Percentiles rank a stretch among this genome's conserved stretches.
phyloP scores from a whole-genome alignment of 768 basidiomycete species.

The Mycena metata region DNA sequence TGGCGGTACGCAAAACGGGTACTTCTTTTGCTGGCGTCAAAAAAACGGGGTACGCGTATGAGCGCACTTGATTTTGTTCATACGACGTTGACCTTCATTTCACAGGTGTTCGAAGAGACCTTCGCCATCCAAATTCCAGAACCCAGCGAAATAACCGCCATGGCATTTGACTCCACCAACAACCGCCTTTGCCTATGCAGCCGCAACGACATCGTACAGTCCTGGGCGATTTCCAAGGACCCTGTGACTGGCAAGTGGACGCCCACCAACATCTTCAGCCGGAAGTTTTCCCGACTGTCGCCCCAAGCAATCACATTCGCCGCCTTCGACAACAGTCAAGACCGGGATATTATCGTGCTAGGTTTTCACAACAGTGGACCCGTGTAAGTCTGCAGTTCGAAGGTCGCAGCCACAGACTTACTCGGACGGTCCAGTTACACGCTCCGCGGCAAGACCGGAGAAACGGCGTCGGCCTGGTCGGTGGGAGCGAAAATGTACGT shows the following conservation, averaged over 20 bases:
- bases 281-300: constrained; percentile 4
- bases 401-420: background rate
- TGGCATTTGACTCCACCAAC: too few species aligned
- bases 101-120: constrained; percentile 20
- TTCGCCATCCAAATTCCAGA: constrained; percentile 7
- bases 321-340: constrained; percentile 2
- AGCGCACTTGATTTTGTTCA: background rate
- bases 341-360: constrained; percentile 5
- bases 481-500: constrained; percentile 11
- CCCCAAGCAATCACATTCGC: constrained; percentile 15
- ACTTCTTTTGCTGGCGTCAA: constrained; percentile 22
- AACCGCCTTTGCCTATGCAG: constrained; percentile 13
- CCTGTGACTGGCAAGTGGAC: background rate
- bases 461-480: constrained; percentile 1
- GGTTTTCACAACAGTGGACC: constrained; percentile 5
- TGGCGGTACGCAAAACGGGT: constrained; percentile 15
- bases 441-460: constrained; percentile 3
- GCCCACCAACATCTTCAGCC: constrained; percentile 16
- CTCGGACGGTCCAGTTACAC: background rate
- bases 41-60: background rate
- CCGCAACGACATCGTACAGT: constrained; percentile 15
- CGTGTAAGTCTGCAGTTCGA: background rate
- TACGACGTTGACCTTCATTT: constrained; percentile 10
- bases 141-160: too few species aligned
- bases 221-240: constrained; percentile 16